Evolutionary conservation across 202 grass and related monocot genomes (phyloP), one percentile per base, ranked within the genome.

Genomic region (Alloteropsis angusta): DNA sequence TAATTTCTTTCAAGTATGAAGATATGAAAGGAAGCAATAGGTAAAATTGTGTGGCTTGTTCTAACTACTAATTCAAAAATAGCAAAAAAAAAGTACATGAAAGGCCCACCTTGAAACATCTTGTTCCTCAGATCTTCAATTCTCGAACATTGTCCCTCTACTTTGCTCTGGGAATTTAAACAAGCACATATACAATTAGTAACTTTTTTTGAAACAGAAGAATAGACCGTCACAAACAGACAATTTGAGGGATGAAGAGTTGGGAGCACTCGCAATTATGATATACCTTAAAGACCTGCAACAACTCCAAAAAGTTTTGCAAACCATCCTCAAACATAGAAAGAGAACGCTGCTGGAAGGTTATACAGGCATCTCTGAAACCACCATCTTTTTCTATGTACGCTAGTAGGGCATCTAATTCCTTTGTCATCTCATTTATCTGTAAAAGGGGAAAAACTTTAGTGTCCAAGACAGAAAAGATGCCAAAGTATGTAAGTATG

Each of bases 371-470:
- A 86, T 93, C 91, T 79, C 83, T 80, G 75, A 93, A 88, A 80
- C 91, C 89, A 83, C 84, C 91, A 81, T 98, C 89, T 69, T 89
- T 87, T 82, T 90, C 91, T 77, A 97, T 94, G 54, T 82, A 85
- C 63, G 70, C 43, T 55, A 97, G 79, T 35, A 97, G 83, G 43
- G 56, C 83, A 76, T 92, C 95, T 58, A 97, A 80, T 78, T 94
- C 91, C 44, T 92, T 92, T 1, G 80, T 84, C 89, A 97, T 94
- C 81, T 94, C 83, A 42, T 92, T 85, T 80, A 92, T 88, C 91
- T 97, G 84, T 83, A 85, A 77, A 76, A 89, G 35, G 5, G 17
- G 13, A 84, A 68, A 25, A 83, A 21, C 16, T 60, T 78, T 78
- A 66, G 19, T 64, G 26, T 25, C 58, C 28, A 55, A 68, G 70